These are phyloP conservation scores for Beauveria caledonica DNA, from an alignment of 2,329 filamentous ascomycete species.

Conservation along the genomic window DNA sequence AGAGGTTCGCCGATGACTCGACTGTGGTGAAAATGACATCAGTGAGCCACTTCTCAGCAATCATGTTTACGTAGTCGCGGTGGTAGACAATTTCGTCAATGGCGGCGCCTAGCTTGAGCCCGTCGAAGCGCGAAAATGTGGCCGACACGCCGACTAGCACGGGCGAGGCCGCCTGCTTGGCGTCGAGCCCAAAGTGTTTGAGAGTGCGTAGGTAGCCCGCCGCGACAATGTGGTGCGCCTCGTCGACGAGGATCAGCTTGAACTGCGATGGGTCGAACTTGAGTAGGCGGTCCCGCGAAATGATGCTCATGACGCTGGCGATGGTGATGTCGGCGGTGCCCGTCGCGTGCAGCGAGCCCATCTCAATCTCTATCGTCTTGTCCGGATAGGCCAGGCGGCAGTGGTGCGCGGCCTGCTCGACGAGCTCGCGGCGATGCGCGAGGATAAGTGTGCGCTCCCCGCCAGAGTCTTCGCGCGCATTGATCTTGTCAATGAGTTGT, in stretches of 20 bases:
- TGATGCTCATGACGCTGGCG: constrained; percentile 80
- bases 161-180: constrained; percentile 37
- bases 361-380: constrained; percentile 81
- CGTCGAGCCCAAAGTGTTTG: constrained; percentile 65
- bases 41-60: constrained; percentile 84
- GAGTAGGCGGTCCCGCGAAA: constrained; percentile 62
- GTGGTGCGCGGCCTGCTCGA: constrained; percentile 86
- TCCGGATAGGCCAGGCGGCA: constrained; percentile 73
- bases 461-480: constrained; percentile 37
- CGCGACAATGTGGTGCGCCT: constrained; percentile 94
- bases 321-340: constrained; percentile 87
- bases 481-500: constrained; percentile 76
- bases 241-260: constrained; percentile 90
- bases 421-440: constrained; percentile 84
- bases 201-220: constrained; percentile 67
- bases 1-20: constrained; percentile 71
- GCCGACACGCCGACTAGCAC: constrained; percentile 86
- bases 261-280: constrained; percentile 76
- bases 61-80: constrained; percentile 60
- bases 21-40: constrained; percentile 94
- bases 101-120: constrained; percentile 68
- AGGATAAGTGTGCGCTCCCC: constrained; percentile 80
- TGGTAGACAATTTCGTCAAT: constrained; percentile 97
- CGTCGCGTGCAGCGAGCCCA: constrained; percentile 69
- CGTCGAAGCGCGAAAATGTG: constrained; percentile 70